A percentile compares a stretch with the other conserved stretches of the same genome.
phyloP scores from a whole-genome alignment of 1,139 yeast species.

The Kluyveromyces sp. region DNA sequence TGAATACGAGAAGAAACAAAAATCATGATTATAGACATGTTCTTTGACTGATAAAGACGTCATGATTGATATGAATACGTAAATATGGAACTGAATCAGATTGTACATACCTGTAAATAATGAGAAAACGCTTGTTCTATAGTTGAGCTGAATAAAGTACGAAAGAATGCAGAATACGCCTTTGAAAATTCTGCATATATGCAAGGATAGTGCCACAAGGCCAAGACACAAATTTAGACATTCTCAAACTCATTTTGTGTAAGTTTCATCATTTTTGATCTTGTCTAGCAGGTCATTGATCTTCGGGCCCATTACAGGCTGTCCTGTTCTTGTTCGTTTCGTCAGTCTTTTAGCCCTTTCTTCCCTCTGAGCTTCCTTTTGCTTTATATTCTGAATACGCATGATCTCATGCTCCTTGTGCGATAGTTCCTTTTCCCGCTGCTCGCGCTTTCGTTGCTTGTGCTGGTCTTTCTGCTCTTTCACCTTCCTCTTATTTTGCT shows the following conservation, averaged over 20 bases:
- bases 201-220: too few relatives aligned
- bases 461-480: slow-evolving; percentile 41
- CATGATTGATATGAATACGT: slow-evolving; percentile 1
- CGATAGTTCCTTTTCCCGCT: slow-evolving; percentile 35
- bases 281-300: slow-evolving; percentile 73
- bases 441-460: slow-evolving; percentile 37
- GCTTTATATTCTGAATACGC: slow-evolving; percentile 26
- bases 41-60: not conserved
- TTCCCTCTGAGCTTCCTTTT: slow-evolving; percentile 36
- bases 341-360: slow-evolving; percentile 45
- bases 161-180: not conserved
- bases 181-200: too few relatives aligned
- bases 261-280: slow-evolving; percentile 47
- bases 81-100: not conserved
- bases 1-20: slow-evolving; percentile 59
- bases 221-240: too few relatives aligned
- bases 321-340: slow-evolving; percentile 67
- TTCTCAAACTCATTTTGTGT: slow-evolving; percentile 18
- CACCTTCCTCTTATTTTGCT: slow-evolving; percentile 20
- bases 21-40: slow-evolving; percentile 8
- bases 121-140: slow-evolving; percentile 1
- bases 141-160: not conserved
- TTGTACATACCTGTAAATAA: slow-evolving; percentile 3
- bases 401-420: slow-evolving; percentile 30
- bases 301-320: slow-evolving; percentile 87